These are phyloP conservation scores for Alternaria sp. DNA, from an alignment of 2,329 filamentous ascomycete genomes.

Conservation along the genomic window DNA sequence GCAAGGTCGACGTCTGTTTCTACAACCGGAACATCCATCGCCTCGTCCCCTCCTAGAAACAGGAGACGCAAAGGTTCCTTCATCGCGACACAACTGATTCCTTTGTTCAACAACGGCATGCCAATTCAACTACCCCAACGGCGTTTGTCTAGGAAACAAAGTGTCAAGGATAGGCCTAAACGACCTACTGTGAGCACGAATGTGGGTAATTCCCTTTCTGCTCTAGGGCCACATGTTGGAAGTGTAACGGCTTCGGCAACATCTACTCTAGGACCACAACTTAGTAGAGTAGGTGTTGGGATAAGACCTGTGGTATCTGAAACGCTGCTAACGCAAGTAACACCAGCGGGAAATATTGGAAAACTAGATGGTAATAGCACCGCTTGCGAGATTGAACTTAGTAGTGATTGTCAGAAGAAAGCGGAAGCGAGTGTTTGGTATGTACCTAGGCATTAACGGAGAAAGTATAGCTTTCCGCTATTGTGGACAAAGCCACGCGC, in stretches of 20 bases:
- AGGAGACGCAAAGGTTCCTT: neutral
- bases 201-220: accelerated
- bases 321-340: neutral
- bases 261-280: neutral
- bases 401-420: neutral
- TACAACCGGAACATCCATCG: neutral
- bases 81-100: neutral
- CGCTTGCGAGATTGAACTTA: neutral
- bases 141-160: neutral
- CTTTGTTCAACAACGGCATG: neutral
- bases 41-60: neutral
- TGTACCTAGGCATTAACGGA: neutral
- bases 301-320: neutral
- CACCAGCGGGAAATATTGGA: neutral
- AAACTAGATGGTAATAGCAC: neutral
- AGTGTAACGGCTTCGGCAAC: no score
- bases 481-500: neutral
- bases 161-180: no score
- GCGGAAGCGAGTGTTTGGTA: neutral
- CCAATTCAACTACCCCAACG: neutral
- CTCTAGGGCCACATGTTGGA: neutral
- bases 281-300: neutral
- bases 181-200: neutral
- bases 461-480: neutral
- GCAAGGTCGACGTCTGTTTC: neutral